These are phyloP conservation scores for Mycena filopes DNA, from an alignment of 768 basidiomycete species.

Conservation along the genomic window DNA sequence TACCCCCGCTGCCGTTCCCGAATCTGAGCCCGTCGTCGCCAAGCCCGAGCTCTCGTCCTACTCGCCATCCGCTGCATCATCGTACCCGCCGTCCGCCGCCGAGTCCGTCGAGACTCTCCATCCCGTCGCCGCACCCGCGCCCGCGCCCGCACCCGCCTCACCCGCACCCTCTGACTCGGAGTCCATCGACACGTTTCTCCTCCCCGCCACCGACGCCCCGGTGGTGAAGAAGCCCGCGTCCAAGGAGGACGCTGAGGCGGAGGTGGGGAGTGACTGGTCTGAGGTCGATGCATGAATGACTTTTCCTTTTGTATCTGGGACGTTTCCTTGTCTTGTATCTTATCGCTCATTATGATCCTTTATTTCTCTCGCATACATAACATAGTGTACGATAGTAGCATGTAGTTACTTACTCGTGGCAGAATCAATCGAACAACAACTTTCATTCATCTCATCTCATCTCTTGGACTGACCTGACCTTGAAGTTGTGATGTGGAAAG, in stretches of 20 bases:
- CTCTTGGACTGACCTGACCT: no score
- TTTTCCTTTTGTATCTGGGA: not conserved
- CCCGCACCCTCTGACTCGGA: constrained; percentile 15
- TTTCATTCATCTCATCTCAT: no score
- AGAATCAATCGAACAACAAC: no score
- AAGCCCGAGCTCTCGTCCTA: not conserved
- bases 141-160: constrained; percentile 5
- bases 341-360: constrained; percentile 23
- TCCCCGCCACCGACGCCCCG: constrained; percentile 29
- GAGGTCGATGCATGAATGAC: constrained; percentile 48
- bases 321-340: not conserved
- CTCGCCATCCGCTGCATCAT: constrained; percentile 1
- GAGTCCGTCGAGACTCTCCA: constrained; percentile 38
- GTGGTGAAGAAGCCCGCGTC: constrained; percentile 18
- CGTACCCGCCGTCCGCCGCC: constrained; percentile 7
- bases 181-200: constrained; percentile 42
- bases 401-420: no score
- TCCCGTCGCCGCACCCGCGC: constrained; percentile 19
- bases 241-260: constrained; percentile 32
- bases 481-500: no score
- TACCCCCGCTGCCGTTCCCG: not conserved
- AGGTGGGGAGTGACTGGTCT: constrained; percentile 52
- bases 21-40: not conserved
- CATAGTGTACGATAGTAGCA: not conserved
- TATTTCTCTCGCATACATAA: not conserved